Conservation (phyloP, 176 grass and related monocot genomes). For the Raddia guianensis region DNA sequence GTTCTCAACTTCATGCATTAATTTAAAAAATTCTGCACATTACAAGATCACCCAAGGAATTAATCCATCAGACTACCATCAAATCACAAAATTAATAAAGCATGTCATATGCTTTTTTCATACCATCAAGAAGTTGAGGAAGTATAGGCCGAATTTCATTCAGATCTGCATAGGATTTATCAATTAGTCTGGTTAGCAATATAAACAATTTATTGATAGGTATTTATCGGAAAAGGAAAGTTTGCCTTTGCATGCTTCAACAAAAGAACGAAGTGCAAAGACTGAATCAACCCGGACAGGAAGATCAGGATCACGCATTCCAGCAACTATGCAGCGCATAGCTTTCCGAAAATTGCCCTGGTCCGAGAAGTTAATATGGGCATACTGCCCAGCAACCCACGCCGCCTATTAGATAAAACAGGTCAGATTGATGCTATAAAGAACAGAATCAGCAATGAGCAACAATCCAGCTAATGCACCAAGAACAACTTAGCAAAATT, state of each 20-base stretch:
- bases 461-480: neutral
- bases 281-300: conserved; percentile 93
- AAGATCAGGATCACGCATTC: conserved; percentile 77
- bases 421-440: conserved; percentile 35
- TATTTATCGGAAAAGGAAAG: neutral
- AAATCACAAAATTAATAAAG: neutral
- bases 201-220: neutral
- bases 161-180: conserved; percentile 61
- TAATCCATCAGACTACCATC: neutral
- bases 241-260: conserved; percentile 91
- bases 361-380: conserved; percentile 78
- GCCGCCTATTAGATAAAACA: conserved; percentile 63
- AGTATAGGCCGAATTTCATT: conserved; percentile 80
- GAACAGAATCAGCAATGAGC: neutral
- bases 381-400: conserved; percentile 98
- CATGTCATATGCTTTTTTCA: neutral
- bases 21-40: conserved; percentile 82
- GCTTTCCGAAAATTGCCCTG: conserved; percentile 64
- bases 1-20: conserved; percentile 93
- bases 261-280: conserved; percentile 88
- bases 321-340: conserved; percentile 70
- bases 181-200: neutral
- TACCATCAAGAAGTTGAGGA: conserved; percentile 94
- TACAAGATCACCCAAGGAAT: conserved; percentile 12
- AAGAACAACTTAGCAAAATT: neutral